These are phyloP conservation scores for Ophiostoma perfectum DNA, from an alignment of 2,329 filamentous ascomycete genomes.

Conservation along the genomic window DNA sequence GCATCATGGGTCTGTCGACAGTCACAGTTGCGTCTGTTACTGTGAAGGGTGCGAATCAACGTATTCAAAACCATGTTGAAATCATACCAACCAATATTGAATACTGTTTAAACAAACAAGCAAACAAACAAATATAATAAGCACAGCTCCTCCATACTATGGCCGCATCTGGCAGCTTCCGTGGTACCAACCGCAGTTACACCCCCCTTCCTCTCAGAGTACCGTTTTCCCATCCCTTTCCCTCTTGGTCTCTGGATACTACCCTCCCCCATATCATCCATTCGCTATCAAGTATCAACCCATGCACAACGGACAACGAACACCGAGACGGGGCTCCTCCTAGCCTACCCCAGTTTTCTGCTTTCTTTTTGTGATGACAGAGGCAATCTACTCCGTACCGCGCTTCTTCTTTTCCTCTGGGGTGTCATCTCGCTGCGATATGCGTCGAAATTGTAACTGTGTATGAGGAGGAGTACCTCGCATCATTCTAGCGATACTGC, in stretches of 20 bases:
- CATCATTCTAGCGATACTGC: too few species aligned
- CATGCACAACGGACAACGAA: conserved; percentile 15
- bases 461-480: too few species aligned
- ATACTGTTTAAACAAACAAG: too few species aligned
- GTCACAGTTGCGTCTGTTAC: too few species aligned
- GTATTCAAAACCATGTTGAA: too few species aligned
- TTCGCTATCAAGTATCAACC: neutral
- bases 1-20: too few species aligned
- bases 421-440: neutral
- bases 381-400: too few species aligned
- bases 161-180: neutral
- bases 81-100: too few species aligned
- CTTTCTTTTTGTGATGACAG: neutral
- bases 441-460: neutral
- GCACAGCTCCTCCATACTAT: too few species aligned
- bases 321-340: conserved; percentile 12
- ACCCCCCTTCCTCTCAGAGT: conserved; percentile 26
- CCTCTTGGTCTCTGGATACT: neutral
- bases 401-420: neutral
- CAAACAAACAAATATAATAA: too few species aligned
- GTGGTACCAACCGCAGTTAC: neutral
- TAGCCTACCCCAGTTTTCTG: conserved; percentile 1
- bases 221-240: neutral
- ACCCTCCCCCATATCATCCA: neutral
- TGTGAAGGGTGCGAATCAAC: too few species aligned